Conservation (phyloP, 2,329 filamentous ascomycete species). For the Neofusicoccum sp. region DNA sequence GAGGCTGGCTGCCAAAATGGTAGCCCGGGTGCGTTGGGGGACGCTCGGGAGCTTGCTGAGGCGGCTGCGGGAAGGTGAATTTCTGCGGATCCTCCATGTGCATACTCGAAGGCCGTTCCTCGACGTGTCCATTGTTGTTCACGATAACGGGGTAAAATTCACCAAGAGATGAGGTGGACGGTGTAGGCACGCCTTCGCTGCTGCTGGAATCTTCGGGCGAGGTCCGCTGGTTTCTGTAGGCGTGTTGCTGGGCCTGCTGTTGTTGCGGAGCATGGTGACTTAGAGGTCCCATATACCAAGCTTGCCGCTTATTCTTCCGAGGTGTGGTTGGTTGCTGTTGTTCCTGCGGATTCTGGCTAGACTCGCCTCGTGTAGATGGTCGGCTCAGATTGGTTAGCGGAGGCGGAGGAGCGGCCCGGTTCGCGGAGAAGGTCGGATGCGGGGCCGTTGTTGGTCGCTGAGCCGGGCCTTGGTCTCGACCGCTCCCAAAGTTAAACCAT, state of each 20-base stretch:
- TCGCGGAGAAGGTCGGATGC: conserved; percentile 34
- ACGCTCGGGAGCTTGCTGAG: conserved; percentile 35
- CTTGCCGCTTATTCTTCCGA: conserved; percentile 64
- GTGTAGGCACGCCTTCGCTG: conserved; percentile 55
- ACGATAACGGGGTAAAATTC: conserved; percentile 55
- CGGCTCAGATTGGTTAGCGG: conserved; percentile 28
- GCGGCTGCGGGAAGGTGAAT: conserved; percentile 26
- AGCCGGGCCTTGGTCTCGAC: conserved; percentile 23
- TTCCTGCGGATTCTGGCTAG: conserved; percentile 38
- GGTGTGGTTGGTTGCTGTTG: conserved; percentile 45
- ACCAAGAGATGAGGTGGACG: conserved; percentile 47
- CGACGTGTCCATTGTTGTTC: conserved; percentile 49
- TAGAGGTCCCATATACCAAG: conserved; percentile 67
- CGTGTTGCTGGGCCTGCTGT: conserved; percentile 21
- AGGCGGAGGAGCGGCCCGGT: conserved; percentile 20
- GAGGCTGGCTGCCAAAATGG: conserved; percentile 26
- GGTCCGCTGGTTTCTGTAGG: conserved; percentile 43
- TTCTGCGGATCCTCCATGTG: conserved; percentile 43
- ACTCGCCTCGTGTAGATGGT: conserved; percentile 29
- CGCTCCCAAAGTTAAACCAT: conserved; percentile 33
- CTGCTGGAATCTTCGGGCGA: conserved; percentile 57
- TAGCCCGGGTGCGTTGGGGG: conserved; percentile 23
- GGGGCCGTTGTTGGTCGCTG: conserved; percentile 36
- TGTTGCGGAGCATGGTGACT: conserved; percentile 25
- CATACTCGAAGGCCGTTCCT: conserved; percentile 40